Base-by-base conservation (phyloP, 2,329 filamentous ascomycete genomes). In the Diaporthe velutina region DNA sequence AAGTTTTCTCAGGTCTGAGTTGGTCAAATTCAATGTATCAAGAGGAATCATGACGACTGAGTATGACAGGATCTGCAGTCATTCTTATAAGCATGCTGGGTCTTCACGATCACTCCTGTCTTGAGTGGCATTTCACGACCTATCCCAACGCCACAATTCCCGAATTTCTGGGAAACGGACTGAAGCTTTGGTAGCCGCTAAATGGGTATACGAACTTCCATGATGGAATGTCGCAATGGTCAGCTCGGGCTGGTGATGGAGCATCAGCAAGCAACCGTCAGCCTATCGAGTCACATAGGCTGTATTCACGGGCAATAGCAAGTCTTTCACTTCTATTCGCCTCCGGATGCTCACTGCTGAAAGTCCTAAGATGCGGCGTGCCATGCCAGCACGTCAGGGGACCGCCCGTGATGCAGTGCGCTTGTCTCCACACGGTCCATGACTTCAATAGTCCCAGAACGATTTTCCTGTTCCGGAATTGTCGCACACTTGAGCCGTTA, bases 21-120 rank as follows among this genome's bases (percentile, higher is more conserved):
- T 30, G 38, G 40, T 15, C 4, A 13, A 45, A 48, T 48, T 22
- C 19, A 64, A 3, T n/a, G 40, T 42, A 48, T 4, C 42, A 25
- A 64, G 25, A 19, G 45, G 38, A 19, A 30, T 25, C 58, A 28
- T 64, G 58, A 64, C 40, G 28, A 45, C 40, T 17, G 25, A 40
- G 58, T 45, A 28, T 64, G 58, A 64, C 58, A 33, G 58, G 58
- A 64, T 64, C 58, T 45, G 58, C 58, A 45, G 58, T 64, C 58
- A 64, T 22, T 64, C 58, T 64, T 64, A 64, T 64, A 64, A 64
- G 40, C 58, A 64, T 28, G 17, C 58, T 33, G 22, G 15, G 10
- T 42, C 3, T 64, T 22, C 58, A 10, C 10, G 13, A 15, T 45
- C 25, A 33, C 1, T 7, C 17, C 15, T 64, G 42, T n/a, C 22